Base-by-base conservation (phyloP, 345 rosid genomes). In the Microcos paniculata region DNA sequence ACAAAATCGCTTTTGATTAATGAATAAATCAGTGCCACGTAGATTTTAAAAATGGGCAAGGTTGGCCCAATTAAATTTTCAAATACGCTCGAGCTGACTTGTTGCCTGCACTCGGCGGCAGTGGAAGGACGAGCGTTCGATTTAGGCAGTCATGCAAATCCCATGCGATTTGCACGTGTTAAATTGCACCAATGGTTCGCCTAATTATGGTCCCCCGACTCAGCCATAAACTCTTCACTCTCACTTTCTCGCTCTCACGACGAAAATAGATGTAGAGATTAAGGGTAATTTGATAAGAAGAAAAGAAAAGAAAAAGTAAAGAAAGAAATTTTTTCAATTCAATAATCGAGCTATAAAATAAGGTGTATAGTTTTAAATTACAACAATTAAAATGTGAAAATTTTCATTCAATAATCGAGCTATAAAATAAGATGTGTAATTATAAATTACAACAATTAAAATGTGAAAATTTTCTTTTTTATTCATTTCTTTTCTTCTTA, bases 261-360 rank as follows among this genome's bases (percentile, higher is more conserved):
- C 81, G 71, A 78, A 61, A 83, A 55, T 56, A 0, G 57, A 33
- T 61, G 72, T 72, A 6, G 79, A n/a, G n/a, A n/a, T n/a, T n/a
- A n/a, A n/a, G n/a, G n/a, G n/a, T n/a, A n/a, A n/a, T n/a, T n/a
- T n/a, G n/a, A n/a, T n/a, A n/a, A n/a, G n/a, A n/a, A n/a, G n/a
- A n/a, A n/a, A n/a, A n/a, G n/a, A n/a, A n/a, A n/a, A n/a, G n/a
- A n/a, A n/a, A n/a, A n/a, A n/a, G n/a, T n/a, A n/a, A n/a, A n/a
- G n/a, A n/a, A n/a, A n/a, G n/a, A n/a, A n/a, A n/a, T n/a, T n/a
- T n/a, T n/a, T n/a, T n/a, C n/a, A n/a, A n/a, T n/a, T n/a, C n/a
- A n/a, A n/a, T n/a, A n/a, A n/a, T n/a, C n/a, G n/a, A n/a, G n/a
- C n/a, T n/a, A n/a, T n/a, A n/a, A n/a, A n/a, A n/a, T n/a, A n/a